Evolutionary conservation across 73 alveolate species (phyloP).

Genomic region (Paramecium sexaurelia): DNA sequence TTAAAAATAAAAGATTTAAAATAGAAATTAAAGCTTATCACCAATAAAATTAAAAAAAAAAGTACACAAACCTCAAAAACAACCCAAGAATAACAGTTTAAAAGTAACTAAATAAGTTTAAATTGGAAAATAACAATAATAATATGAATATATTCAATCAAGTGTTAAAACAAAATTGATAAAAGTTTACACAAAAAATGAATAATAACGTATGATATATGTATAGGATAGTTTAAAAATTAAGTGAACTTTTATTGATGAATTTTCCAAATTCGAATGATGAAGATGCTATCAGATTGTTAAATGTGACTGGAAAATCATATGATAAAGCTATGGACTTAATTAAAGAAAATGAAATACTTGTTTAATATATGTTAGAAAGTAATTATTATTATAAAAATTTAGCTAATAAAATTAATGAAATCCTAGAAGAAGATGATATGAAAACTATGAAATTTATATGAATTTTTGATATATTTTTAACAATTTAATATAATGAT

Average conservation of each 20-base stretch:
- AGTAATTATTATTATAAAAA: not conserved
- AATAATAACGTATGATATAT: not conserved
- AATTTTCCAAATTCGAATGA: slow-evolving; percentile 22
- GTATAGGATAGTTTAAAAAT: not conserved
- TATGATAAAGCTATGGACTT: not conserved
- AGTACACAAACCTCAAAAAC: not conserved
- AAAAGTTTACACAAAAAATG: slow-evolving; percentile 16
- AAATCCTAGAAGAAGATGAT: not conserved
- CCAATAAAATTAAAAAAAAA: not conserved
- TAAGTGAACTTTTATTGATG: not conserved
- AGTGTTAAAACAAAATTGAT: slow-evolving; percentile 33
- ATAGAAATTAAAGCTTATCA: not conserved
- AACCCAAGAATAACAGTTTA: not conserved
- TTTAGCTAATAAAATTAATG: not conserved
- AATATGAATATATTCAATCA: not conserved
- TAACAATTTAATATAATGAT: too few relatives aligned
- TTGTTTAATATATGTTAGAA: not conserved
- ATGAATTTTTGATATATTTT: not conserved
- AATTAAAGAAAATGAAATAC: not conserved
- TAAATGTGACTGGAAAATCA: slow-evolving; percentile 38
- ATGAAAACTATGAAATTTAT: not conserved
- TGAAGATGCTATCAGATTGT: slow-evolving; percentile 12
- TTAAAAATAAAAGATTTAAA: not conserved
- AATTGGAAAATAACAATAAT: not conserved
- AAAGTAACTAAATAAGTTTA: not conserved